Base-by-base conservation (phyloP, 1,139 yeast species). In the Hanseniaspora sp. region DNA sequence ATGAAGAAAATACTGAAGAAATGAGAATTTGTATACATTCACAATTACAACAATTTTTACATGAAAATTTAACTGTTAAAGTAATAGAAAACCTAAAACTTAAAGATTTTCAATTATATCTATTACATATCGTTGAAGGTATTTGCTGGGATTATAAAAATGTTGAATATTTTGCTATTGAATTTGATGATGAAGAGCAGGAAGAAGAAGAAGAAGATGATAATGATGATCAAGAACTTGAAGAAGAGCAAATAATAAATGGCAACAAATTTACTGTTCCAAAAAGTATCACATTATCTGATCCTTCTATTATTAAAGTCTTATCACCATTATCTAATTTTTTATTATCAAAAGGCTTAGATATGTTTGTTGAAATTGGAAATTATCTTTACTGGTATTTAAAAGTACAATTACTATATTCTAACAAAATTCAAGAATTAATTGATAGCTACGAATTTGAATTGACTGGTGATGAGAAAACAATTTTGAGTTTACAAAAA, bases 81-180 rank as follows among this genome's bases (percentile, higher is more conserved):
- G 70, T 97, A 56, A 71, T 94, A 54, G 76, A 79, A 56, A 75
- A 81, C 56, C 96, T 96, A 0, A 78, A 79, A 49, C 94, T 86
- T 60, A 82, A 78, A 30, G 96, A 90, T 60, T 67, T 92, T 31
- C 82, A 86, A 56, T 71, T 92, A 56, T 94, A 88, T 63, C 70
- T 94, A 58, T 74, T 94, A 56, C 98, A 94, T 67, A 72, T 94
- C 15, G 97, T 94, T 0, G 97, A 90, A 64, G 96, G 96, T 0
- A 76, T 94, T 48, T 83, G 87, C 59, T 87, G 86, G 65, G 98
- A 83, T 60, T 66, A 31, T 28, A 51, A 34, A n/a, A 38, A 39
- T 15, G 23, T 11, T 6, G 48, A 51, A 11, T 51, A 51, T 18
- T 39, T 51, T 44, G 54, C 44, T 33, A 51, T 51, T 8, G 18